Base-by-base conservation (phyloP, 352 stramenopile genomes). In the Phytopythium litorale region DNA sequence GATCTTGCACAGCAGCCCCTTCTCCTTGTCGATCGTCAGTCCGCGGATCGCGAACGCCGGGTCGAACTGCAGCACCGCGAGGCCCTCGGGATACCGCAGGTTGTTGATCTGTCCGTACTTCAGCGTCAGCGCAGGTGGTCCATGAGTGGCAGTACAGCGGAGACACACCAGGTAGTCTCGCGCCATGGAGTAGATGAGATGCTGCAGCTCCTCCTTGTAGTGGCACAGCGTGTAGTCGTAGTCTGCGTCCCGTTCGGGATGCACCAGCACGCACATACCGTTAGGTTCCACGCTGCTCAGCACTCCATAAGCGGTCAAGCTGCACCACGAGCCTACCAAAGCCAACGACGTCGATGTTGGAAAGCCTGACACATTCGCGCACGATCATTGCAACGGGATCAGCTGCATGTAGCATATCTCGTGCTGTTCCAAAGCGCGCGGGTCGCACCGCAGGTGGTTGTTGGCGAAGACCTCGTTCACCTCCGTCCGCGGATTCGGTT, bases 201-300 rank as follows among this genome's bases (percentile, higher is more conserved):
- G 76, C 64, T 98, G 80, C 7, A 98, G 71, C 67, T 97, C 84
- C 50, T 95, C 79, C 1, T 77, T 97, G 75, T 98, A 98, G 51
- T 96, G 93, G 16, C 94, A 94, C 8, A 98, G 70, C 37, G 92
- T 98, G 70, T 98, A 98, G 72, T 98, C 94, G 59, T 97, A 98
- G 67, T 98, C 94, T 91, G 51, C n/a, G 4, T 7, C 30, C 11
- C 23, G 18, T n/a, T 28, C 9, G 21, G 32, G 28, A 48, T 28
- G 46, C 32, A 15, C 15, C n/a, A 56, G 43, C 28, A 62, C 11
- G 5, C 32, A 63, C 54, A 40, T 19, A 45, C 18, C 3, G 7
- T 52, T 23, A 68, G 16, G 9, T 18, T 25, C 12, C 23, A 5
- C 19, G 37, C 6, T 11, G 6, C 1, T 6, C 21, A 28, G 35